Base-by-base conservation (phyloP, 306 rosid species). In the Cercis canadensis region DNA sequence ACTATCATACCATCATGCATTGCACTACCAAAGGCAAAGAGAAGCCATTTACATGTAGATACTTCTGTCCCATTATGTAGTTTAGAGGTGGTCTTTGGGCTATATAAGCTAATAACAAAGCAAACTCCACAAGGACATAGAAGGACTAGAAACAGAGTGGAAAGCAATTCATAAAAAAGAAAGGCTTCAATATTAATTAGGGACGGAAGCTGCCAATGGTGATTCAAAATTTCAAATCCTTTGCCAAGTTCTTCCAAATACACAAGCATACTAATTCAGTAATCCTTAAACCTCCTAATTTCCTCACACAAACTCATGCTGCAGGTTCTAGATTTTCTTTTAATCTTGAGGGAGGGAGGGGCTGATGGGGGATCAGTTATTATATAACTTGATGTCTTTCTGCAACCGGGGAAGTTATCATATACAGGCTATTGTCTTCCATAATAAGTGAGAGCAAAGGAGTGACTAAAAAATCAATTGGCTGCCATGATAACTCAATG, bases 41-140 rank as follows among this genome's bases (percentile, higher is more conserved):
- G 31, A 56, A 2, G 15, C 18, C 72, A 34, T 47, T 57, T 36
- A 56, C 2, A 63, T 34, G 51, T 44, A 57, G 16, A 13, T 14
- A 19, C 41, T 65, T 65, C n/a, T 66, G 31, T 58, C 74, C 41
- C 39, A 40, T 67, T 49, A 57, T 52, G 62, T 18, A 54, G 57
- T 75, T 56, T 24, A 37, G 7, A 32, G 56, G 40, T 32, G 36
- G 6, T 6, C 39, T 52, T 43, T 39, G 44, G n/a, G 40, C 41
- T 50, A 45, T 4, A 17, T 17, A 56, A 18, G 17, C 0, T 34
- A 56, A 63, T 21, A 4, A 46, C 43, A 73, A 52, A 49, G 50
- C 46, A 41, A 63, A 36, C 41, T 56, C 34, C 54, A 46, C 29
- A 45, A 33, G 40, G 67, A 45, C 56, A 47, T 31, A 16, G 50